phyloP scores from a whole-genome alignment of 371 early-diverging fungal genomes.

The Mucor lusitanicus region DNA sequence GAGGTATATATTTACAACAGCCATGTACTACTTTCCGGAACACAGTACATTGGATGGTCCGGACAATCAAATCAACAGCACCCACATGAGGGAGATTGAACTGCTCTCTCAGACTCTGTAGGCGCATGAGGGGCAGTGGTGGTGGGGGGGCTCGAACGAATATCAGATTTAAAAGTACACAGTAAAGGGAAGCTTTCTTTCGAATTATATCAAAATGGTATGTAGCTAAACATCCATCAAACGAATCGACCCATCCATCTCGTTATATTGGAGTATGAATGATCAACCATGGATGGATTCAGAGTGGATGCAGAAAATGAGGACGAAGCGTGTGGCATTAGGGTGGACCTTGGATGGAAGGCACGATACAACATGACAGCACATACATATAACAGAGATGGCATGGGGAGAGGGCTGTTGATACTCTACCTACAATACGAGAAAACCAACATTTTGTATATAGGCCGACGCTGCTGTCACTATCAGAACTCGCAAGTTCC shows the following conservation, averaged over 20 bases:
- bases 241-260: neutral
- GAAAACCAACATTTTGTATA: constrained; percentile 38
- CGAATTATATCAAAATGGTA: constrained; percentile 20
- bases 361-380: too few relatives aligned
- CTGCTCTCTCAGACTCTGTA: neutral
- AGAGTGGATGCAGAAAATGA: neutral
- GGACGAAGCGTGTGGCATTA: too few relatives aligned
- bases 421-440: neutral
- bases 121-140: neutral
- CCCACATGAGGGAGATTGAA: neutral
- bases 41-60: neutral
- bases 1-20: too few relatives aligned
- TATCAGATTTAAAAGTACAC: constrained; percentile 10
- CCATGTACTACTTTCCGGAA: too few relatives aligned
- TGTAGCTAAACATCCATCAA: constrained; percentile 11
- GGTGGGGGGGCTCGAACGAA: neutral
- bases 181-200: constrained; percentile 15
- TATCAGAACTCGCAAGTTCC: constrained; percentile 97
- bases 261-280: neutral
- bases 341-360: neutral
- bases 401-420: neutral
- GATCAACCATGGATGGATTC: neutral
- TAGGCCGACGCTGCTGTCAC: constrained; percentile 86
- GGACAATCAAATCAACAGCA: neutral
- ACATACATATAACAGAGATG: too few relatives aligned